Percentiles rank a stretch among this genome's conserved stretches.
These are phyloP conservation scores for Ascochyta rabiei DNA, from an alignment of 2,329 filamentous ascomycete species.

Conservation along the genomic window DNA sequence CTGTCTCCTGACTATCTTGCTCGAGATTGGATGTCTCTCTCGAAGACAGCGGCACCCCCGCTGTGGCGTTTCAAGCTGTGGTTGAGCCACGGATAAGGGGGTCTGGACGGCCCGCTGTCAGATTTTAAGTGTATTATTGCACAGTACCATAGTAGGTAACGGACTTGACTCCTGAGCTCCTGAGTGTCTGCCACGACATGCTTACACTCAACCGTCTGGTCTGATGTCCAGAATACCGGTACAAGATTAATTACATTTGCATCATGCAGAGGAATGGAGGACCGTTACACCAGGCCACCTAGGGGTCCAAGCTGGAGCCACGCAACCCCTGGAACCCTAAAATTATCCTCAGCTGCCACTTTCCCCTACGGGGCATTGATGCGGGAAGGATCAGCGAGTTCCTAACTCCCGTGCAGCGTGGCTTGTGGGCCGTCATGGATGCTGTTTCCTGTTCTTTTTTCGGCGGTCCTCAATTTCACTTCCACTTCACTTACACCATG, in stretches of 20 bases:
- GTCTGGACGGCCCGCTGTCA: slow-evolving; percentile 16
- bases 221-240: background rate
- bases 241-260: background rate
- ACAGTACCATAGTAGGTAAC: background rate
- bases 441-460: slow-evolving; percentile 16
- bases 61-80: slow-evolving; percentile 8
- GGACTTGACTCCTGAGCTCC: no score
- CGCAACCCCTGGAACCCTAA: slow-evolving; percentile 17
- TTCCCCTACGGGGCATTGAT: slow-evolving; percentile 14
- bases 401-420: slow-evolving; percentile 12
- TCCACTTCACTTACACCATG: slow-evolving; percentile 13
- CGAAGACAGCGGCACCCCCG: background rate
- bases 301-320: slow-evolving; percentile 12
- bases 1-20: background rate
- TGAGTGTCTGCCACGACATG: background rate
- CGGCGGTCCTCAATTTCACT: slow-evolving; percentile 7
- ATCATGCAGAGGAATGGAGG: slow-evolving; percentile 5
- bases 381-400: slow-evolving; percentile 19
- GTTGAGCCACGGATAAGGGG: slow-evolving; percentile 1
- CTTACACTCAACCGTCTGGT: background rate
- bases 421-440: slow-evolving; percentile 12
- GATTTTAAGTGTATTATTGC: background rate
- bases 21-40: background rate
- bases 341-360: slow-evolving; percentile 13
- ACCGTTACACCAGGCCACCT: slow-evolving; percentile 2